Percentiles rank a stretch among this genome's conserved stretches.
These are phyloP conservation scores for Colletotrichum sojae DNA, from an alignment of 2,329 filamentous ascomycete species.

Conservation along the genomic window DNA sequence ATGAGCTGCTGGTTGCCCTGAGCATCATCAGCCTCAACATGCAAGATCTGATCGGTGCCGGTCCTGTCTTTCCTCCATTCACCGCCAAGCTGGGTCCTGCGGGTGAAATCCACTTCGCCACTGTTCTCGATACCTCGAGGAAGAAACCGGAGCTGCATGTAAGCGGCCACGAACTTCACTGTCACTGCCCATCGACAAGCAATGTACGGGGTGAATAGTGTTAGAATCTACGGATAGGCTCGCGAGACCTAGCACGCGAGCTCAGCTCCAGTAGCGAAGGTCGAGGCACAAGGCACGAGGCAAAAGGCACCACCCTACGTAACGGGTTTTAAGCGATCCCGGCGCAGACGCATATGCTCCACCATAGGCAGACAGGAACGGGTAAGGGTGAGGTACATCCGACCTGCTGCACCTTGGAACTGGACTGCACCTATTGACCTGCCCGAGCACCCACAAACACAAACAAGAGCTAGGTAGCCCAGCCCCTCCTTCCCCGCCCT, in stretches of 20 bases:
- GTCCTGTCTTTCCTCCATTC: not conserved
- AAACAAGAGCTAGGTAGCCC: not conserved
- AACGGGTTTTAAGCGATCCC: conserved; percentile 28
- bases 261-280: not conserved
- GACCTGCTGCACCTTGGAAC: conserved; percentile 30
- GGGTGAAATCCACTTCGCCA: too few relatives aligned
- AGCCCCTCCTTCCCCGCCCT: conserved; percentile 43
- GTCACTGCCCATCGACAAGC: too few relatives aligned
- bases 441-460: conserved; percentile 42
- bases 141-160: too few relatives aligned
- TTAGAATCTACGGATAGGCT: too few relatives aligned
- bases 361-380: conserved; percentile 3
- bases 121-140: too few relatives aligned
- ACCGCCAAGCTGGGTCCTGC: not conserved
- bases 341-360: conserved; percentile 26
- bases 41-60: conserved; percentile 1
- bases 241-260: conserved; percentile 6
- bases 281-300: not conserved
- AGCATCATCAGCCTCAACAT: conserved; percentile 13
- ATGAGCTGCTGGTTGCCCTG: conserved; percentile 19
- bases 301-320: conserved; percentile 6
- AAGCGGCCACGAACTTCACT: too few relatives aligned
- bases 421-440: conserved; percentile 28
- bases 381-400: conserved; percentile 8
- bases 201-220: too few relatives aligned